phyloP scores from a whole-genome alignment of 202 grass and related monocot species.

The Dendrocalamus latiflorus region DNA sequence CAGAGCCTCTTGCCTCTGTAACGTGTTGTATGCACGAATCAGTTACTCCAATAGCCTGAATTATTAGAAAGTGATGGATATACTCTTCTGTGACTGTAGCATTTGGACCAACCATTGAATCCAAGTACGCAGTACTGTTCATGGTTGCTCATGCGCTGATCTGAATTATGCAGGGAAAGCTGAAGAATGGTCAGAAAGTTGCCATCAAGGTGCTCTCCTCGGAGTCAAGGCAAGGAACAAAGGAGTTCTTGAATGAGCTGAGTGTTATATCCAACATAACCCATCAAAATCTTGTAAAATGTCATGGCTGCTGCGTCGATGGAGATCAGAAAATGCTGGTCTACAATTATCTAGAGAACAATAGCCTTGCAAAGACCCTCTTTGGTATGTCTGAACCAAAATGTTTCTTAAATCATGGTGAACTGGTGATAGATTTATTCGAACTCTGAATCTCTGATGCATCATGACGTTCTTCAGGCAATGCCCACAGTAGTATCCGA shows the following conservation, averaged over 20 bases:
- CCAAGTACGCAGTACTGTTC: neutral
- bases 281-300: conserved; percentile 69
- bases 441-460: conserved; percentile 14
- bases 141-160: conserved; percentile 10
- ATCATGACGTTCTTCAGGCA: conserved; percentile 43
- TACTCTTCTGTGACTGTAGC: neutral
- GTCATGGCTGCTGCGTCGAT: conserved; percentile 68
- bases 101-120: neutral
- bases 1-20: neutral
- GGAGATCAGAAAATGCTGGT: conserved; percentile 69
- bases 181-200: conserved; percentile 59
- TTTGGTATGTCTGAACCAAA: conserved; percentile 46
- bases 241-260: conserved; percentile 82
- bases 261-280: conserved; percentile 56
- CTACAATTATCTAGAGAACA: conserved; percentile 83
- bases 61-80: neutral
- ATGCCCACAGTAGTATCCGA: conserved; percentile 39
- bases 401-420: neutral
- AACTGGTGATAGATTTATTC: neutral
- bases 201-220: conserved; percentile 90
- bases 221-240: conserved; percentile 64
- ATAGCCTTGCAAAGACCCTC: conserved; percentile 73
- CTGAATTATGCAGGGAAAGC: conserved; percentile 58
- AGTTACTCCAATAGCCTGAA: neutral
- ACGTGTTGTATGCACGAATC: neutral